A percentile compares a stretch with the other conserved stretches of the same genome.
These are phyloP conservation scores for Asterella californica DNA, from an alignment of 225 moss, liverwort and hornwort genomes.

Conservation along the genomic window DNA sequence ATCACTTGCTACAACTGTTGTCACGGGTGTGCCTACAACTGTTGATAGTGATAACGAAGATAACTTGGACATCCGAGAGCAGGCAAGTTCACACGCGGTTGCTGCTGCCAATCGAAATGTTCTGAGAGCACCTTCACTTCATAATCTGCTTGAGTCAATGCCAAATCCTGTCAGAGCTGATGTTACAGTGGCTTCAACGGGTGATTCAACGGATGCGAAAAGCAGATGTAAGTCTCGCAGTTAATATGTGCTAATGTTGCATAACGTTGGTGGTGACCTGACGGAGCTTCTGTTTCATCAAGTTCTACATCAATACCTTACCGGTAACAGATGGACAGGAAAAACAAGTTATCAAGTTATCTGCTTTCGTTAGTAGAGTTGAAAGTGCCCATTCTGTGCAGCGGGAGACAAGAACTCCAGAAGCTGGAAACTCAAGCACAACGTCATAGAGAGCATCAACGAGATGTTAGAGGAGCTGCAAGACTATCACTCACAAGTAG, in stretches of 20 bases:
- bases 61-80: slow-evolving; percentile 43
- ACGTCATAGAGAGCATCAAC: slow-evolving; percentile 94
- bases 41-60: slow-evolving; percentile 81
- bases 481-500: slow-evolving; percentile 86
- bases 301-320: not conserved
- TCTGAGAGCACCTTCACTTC: slow-evolving; percentile 77
- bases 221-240: slow-evolving; percentile 78
- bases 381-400: slow-evolving; percentile 24
- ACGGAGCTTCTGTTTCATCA: no score
- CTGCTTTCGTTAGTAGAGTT: not conserved
- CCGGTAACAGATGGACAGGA: not conserved
- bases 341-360: not conserved
- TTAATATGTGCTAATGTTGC: no score
- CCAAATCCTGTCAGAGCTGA: slow-evolving; percentile 64
- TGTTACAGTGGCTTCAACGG: slow-evolving; percentile 55
- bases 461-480: slow-evolving; percentile 81
- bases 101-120: slow-evolving; percentile 95
- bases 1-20: slow-evolving; percentile 62
- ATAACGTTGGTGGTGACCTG: no score
- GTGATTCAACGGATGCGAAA: slow-evolving; percentile 62
- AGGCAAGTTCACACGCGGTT: slow-evolving; percentile 64
- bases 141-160: slow-evolving; percentile 86
- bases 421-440: slow-evolving; percentile 96
- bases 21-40: slow-evolving; percentile 48
- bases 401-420: slow-evolving; percentile 94